A percentile compares a stretch with the other conserved stretches of the same genome.
Evolutionary conservation across 1,284 basidiomycete genomes (phyloP).

Genomic region (Megacollybia platyphylla): DNA sequence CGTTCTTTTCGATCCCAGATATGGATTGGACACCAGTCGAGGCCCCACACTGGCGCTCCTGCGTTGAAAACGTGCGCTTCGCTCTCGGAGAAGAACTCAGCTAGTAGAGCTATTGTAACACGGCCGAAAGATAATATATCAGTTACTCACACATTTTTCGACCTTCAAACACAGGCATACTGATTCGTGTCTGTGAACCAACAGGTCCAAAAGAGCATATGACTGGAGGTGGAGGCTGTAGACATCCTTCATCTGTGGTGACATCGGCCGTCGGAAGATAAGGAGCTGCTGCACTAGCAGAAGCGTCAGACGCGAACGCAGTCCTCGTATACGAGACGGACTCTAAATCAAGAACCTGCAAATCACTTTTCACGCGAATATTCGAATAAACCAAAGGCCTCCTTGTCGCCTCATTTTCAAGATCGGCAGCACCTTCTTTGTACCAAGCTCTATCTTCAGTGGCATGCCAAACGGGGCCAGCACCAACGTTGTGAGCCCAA

Average conservation of each 20-base stretch:
- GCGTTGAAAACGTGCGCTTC: slow-evolving; percentile 11
- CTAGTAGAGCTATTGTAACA: slow-evolving; percentile 14
- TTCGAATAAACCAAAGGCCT: slow-evolving; percentile 45
- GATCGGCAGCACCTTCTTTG: slow-evolving; percentile 40
- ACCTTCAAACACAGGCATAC: slow-evolving; percentile 42
- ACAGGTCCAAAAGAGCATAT: slow-evolving; percentile 53
- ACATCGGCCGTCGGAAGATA: slow-evolving; percentile 44
- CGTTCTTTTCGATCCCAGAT: slow-evolving; percentile 45
- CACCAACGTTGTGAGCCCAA: slow-evolving; percentile 58
- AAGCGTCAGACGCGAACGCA: slow-evolving; percentile 6
- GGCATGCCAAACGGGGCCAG: slow-evolving; percentile 63
- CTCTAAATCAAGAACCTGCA: slow-evolving; percentile 31
- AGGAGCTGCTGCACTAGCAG: slow-evolving; percentile 33
- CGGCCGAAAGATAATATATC: background rate
- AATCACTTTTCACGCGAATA: slow-evolving; percentile 28
- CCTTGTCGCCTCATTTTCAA: slow-evolving; percentile 29
- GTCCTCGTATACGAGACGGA: slow-evolving; percentile 20
- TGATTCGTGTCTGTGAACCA: slow-evolving; percentile 31
- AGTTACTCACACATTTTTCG: slow-evolving; percentile 39
- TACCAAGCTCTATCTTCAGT: slow-evolving; percentile 66
- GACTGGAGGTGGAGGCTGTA: slow-evolving; percentile 38
- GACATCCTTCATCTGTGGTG: slow-evolving; percentile 31
- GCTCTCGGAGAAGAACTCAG: slow-evolving; percentile 33
- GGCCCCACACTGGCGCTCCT: slow-evolving; percentile 59
- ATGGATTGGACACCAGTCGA: slow-evolving; percentile 85